Evolutionary conservation across 2,329 filamentous ascomycete species (phyloP).

Genomic region (Chrysoporthe deuterocubensis): DNA sequence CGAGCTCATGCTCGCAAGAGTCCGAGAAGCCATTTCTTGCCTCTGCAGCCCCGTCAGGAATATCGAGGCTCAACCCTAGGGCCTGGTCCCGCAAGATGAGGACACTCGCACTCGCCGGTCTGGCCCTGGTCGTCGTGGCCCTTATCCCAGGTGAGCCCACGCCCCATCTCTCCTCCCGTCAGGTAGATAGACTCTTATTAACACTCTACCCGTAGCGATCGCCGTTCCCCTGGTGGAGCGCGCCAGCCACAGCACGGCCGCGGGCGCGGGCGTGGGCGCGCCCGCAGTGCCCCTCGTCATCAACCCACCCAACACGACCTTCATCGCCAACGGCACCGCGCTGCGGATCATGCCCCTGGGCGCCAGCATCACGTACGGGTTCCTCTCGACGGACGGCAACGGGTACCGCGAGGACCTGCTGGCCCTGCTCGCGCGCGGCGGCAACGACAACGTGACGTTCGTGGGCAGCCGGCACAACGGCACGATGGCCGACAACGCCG

Average conservation of each 20-base stretch:
- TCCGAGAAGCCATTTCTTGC: constrained; percentile 2
- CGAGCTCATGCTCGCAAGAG: constrained; percentile 13
- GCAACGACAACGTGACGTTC: constrained; percentile 42
- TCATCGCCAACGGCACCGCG: constrained; percentile 33
- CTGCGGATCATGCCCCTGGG: constrained; percentile 50
- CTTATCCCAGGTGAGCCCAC: constrained; percentile 22
- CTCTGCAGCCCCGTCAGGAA: neutral
- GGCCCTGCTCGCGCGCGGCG: constrained; percentile 37
- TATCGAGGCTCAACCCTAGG: constrained; percentile 16
- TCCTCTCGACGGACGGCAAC: constrained; percentile 42
- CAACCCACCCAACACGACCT: constrained; percentile 16
- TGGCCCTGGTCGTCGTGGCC: constrained; percentile 16
- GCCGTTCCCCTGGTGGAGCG: constrained; percentile 19
- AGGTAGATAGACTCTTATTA: neutral
- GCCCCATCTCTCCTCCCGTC: neutral
- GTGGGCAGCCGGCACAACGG: constrained; percentile 46
- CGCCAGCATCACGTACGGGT: constrained; percentile 48
- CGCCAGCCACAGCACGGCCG: neutral
- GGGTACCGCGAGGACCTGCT: constrained; percentile 44
- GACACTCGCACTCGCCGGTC: constrained; percentile 12
- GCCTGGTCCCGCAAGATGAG: constrained; percentile 27
- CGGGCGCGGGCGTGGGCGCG: neutral
- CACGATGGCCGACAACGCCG: constrained; percentile 46
- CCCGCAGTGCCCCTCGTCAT: neutral
- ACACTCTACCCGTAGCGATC: constrained; percentile 17